Evolutionary conservation across 805 yeast species (phyloP).

Genomic region (Candida jianshihensis): DNA sequence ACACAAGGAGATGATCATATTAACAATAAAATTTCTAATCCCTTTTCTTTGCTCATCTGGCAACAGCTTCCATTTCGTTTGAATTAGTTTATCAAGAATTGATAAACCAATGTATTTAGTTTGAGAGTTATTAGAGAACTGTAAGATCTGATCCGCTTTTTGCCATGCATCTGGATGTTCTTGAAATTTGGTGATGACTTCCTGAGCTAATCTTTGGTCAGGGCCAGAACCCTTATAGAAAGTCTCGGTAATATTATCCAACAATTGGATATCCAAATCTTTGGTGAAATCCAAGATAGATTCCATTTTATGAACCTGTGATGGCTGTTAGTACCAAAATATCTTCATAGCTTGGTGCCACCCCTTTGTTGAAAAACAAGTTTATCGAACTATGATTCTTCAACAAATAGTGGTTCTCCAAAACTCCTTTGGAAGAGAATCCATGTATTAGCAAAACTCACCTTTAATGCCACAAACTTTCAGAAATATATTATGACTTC

Average conservation of each 20-base stretch:
- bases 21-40: conserved; percentile 86
- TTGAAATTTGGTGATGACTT: conserved; percentile 71
- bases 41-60: conserved; percentile 88
- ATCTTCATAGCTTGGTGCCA: neutral
- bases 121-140: conserved; percentile 71
- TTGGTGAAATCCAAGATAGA: conserved; percentile 77
- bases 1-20: conserved; percentile 88
- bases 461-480: no score
- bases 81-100: conserved; percentile 82
- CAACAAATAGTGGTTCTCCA: no score
- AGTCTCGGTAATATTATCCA: conserved; percentile 80
- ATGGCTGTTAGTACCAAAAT: conserved; percentile 5
- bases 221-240: conserved; percentile 75
- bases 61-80: conserved; percentile 87
- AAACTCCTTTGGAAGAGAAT: no score
- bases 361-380: no score
- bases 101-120: conserved; percentile 89
- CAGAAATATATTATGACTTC: no score
- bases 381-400: no score
- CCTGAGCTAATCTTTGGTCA: conserved; percentile 63
- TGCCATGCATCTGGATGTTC: conserved; percentile 96
- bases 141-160: conserved; percentile 82
- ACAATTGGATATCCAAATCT: conserved; percentile 70
- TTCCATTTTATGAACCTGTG: conserved; percentile 51
- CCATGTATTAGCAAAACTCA: no score